Evolutionary conservation across 1,284 basidiomycete genomes (phyloP).

Genomic region (Ceratobasidium sp.): DNA sequence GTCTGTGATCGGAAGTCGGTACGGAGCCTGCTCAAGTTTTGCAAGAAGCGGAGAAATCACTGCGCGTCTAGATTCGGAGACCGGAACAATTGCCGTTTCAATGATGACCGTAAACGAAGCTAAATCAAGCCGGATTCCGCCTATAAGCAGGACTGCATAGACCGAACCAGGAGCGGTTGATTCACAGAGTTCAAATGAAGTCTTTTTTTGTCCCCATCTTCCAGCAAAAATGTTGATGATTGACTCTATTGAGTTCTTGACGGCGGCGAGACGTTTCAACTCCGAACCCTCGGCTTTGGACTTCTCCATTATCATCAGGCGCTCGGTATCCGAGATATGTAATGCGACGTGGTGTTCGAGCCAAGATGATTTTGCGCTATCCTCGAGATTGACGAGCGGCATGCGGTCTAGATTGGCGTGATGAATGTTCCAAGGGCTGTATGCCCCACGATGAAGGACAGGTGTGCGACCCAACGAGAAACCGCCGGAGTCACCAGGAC

Average conservation of each 20-base stretch:
- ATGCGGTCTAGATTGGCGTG: conserved; percentile 2
- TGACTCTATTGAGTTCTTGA: conserved; percentile 23
- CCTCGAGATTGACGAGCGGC: conserved; percentile 8
- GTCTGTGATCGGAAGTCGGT: not conserved
- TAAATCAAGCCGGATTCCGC: conserved; percentile 15
- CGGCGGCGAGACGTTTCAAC: not conserved
- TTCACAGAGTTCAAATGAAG: not conserved
- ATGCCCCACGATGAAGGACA: not conserved
- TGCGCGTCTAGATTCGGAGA: not conserved
- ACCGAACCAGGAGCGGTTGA: not conserved
- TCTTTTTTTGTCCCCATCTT: not conserved
- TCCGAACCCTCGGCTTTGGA: not conserved
- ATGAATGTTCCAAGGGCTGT: conserved; percentile 24
- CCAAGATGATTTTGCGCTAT: conserved; percentile 5
- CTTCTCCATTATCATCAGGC: not conserved
- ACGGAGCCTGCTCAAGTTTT: not conserved
- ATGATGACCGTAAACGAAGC: conserved; percentile 6
- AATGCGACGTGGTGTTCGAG: not conserved
- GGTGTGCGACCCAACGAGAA: not conserved
- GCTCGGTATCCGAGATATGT: conserved; percentile 12
- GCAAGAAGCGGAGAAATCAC: not conserved
- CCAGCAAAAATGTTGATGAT: not conserved
- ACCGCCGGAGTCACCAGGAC: conserved; percentile 6
- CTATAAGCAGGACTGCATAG: conserved; percentile 24
- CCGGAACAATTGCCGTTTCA: conserved; percentile 17